Evolutionary conservation across 768 basidiomycete species (phyloP), one percentile per base, ranked within the genome.

Genomic region (Boletus eberwhitei): DNA sequence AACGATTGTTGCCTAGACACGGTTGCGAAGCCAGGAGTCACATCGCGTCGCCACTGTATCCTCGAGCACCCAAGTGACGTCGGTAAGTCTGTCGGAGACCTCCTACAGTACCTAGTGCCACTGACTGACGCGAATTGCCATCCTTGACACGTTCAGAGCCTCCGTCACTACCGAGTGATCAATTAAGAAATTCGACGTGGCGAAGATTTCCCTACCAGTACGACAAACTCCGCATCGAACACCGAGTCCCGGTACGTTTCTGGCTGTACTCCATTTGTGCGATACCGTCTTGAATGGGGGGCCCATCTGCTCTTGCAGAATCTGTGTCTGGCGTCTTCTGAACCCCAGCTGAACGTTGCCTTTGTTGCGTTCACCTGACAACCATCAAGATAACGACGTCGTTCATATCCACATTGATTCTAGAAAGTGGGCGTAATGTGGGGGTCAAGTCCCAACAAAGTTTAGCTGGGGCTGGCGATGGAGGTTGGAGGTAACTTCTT

Each of bases 351-450:
- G 49, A 21, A 21, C 39, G 22, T 26, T 50, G 8, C 24, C 24
- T 48, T 59, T 22, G 34, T 36, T 22, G 47, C 36, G 60, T 59
- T 35, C 51, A 50, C 64, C 45, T 64, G 54, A 60, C 64, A 24
- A 66, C 61, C 58, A 66, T 66, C 63, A 63, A 11, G 26, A 42
- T 37, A 31, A 21, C 29, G 41, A 38, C 42, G 45, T 26, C 22
- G 31, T 52, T 51, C 52, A 53, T 58, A 26, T 47, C 44, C 31
- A 48, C 21, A 14, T 44, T 32, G 31, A 6, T 37, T 53, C 53
- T 41, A 21, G 50, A 54, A 29, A 47, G 36, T 14, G 22, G 44
- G 42, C 47, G 50, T 52, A 42, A 52, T 24, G 47, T 24, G 46
- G 43, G 38, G 4, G 7, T 34, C 45, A 42, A 48, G 40, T 16